phyloP scores from a whole-genome alignment of 2,329 filamentous ascomycete genomes.

The Phyllosticta citriasiana region DNA sequence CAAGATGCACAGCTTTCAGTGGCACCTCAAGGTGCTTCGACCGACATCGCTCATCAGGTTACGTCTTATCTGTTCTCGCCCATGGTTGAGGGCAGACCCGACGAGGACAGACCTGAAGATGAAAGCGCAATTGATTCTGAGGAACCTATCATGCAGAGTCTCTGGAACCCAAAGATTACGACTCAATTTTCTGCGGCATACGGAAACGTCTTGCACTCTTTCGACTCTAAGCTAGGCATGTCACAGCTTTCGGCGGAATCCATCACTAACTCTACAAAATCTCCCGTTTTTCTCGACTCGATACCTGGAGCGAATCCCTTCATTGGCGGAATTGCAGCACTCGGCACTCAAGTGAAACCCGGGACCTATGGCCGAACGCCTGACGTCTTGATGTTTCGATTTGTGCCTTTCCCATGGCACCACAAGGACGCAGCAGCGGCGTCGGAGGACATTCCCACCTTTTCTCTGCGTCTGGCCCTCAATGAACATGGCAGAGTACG shows the following conservation, averaged over 20 bases:
- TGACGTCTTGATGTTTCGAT: slow-evolving; percentile 3
- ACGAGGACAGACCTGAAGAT: not conserved
- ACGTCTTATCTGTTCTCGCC: not conserved
- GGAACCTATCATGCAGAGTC: not conserved
- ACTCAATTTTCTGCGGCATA: not conserved
- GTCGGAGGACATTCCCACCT: slow-evolving; percentile 16
- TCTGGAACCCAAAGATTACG: not conserved
- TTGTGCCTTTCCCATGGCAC: slow-evolving; percentile 6
- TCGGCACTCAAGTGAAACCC: not conserved
- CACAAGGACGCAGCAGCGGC: not conserved
- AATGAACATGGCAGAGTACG: slow-evolving; percentile 10
- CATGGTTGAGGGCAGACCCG: not conserved
- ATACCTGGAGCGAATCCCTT: slow-evolving; percentile 4
- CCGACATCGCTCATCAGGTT: not conserved
- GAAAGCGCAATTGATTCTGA: not conserved
- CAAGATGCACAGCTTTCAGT: not conserved
- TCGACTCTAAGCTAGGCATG: not conserved
- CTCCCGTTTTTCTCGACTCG: not conserved
- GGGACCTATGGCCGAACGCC: not conserved
- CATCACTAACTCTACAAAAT: not conserved
- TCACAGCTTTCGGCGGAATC: not conserved
- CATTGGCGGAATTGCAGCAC: not conserved
- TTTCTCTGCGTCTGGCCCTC: slow-evolving; percentile 18
- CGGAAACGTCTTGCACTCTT: slow-evolving; percentile 4
- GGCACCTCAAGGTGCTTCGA: not conserved